phyloP scores from a whole-genome alignment of 176 grass and related monocot genomes.

The Oryza longistaminata region DNA sequence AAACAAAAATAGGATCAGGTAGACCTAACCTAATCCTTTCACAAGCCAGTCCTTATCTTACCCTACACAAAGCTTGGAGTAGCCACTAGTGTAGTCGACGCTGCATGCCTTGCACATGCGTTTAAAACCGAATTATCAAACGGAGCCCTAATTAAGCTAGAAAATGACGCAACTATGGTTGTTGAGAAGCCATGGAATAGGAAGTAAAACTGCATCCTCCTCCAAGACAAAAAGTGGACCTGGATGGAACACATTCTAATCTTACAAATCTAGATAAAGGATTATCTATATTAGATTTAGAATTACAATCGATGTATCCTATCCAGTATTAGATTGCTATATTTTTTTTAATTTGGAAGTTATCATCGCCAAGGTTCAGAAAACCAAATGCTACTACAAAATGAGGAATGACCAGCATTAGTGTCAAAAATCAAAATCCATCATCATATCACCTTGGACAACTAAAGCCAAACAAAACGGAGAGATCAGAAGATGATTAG shows the following conservation, averaged over 20 bases:
- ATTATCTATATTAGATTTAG: too few relatives aligned
- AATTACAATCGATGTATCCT: too few relatives aligned
- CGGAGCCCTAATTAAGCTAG: neutral
- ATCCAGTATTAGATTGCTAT: too few relatives aligned
- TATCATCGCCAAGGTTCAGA: neutral
- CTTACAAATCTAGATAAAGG: too few relatives aligned
- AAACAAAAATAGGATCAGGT: neutral
- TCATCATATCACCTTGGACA: too few relatives aligned
- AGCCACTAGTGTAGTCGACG: neutral
- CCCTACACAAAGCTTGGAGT: neutral
- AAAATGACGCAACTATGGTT: neutral
- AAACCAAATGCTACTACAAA: neutral
- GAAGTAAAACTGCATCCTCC: too few relatives aligned
- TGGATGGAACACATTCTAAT: too few relatives aligned
- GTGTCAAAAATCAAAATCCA: too few relatives aligned
- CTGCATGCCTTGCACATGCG: neutral
- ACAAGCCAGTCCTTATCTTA: neutral
- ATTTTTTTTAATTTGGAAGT: neutral
- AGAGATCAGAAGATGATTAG: neutral
- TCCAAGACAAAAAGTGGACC: too few relatives aligned
- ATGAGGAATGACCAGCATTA: neutral
- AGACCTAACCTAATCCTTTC: neutral
- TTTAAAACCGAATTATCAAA: neutral
- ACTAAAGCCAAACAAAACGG: too few relatives aligned
- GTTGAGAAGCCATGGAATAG: neutral